Evolutionary conservation across 257 asterid genomes (phyloP), one percentile per base, ranked within the genome.

Genomic region (Avicennia marina): DNA sequence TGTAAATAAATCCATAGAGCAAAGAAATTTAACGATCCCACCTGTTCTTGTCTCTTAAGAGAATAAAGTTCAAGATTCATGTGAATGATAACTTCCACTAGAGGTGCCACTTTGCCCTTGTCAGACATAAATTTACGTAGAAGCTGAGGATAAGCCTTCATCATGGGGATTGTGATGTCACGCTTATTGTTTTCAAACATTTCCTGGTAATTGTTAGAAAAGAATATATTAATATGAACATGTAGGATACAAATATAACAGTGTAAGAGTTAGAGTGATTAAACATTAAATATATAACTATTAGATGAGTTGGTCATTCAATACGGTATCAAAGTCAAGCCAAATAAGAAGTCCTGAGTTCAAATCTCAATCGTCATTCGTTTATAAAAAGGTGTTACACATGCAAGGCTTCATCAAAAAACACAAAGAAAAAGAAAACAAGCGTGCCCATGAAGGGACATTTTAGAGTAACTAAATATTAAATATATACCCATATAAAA

Each of bases 1-100:
- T 5, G 41, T 25, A 38, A 33, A 43, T 42, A 63, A 34, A 67
- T 59, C 47, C 41, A 62, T 63, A 47, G 65, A 33, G 50, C 21
- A 17, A 69, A 62, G 46, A 19, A 53, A 62, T 32, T 61, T 39
- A 49, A 34, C 55, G 36, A 68, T 41, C 44, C 15, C 52, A 89
- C 98, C 97, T 89, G 95, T 72, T 89, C 95, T 74, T 93, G 90
- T 58, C 94, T 76, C 79, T 89, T 89, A 15, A 81, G 87, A 56
- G 98, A 84, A 86, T 93, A 93, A 44, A 89, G 84, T 75, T 82
- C 95, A 51, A 89, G 94, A 71, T 93, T 81, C 84, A 74, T 79
- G 76, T 78, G 81, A 66, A 74, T 71, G 62, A 89, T 79, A 57
- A 86, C 79, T 75, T 86, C 96, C 52, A 89, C 81, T 52, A 93